These are phyloP conservation scores for Psophocarpus tetragonolobus DNA, from an alignment of 306 rosid species.

Conservation along the genomic window DNA sequence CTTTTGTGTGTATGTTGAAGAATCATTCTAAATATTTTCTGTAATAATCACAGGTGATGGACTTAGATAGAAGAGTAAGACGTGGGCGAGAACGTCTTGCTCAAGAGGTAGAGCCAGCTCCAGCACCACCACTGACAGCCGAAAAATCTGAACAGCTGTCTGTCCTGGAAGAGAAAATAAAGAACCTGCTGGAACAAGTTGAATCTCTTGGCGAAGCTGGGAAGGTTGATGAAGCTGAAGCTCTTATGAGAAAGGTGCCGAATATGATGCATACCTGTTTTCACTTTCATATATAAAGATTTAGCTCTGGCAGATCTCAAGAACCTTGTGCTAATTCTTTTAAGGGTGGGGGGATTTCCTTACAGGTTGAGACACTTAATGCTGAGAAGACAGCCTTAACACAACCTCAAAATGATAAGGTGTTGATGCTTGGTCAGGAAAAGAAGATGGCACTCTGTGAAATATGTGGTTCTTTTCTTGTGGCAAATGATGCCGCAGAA, in stretches of 20 bases:
- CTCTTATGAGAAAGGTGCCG: conserved; percentile 94
- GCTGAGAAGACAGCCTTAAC: conserved; percentile 79
- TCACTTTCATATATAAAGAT: conserved; percentile 6
- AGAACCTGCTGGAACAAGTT: conserved; percentile 95
- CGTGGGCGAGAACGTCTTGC: conserved; percentile 97
- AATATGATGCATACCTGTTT: conserved; percentile 26
- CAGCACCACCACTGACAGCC: conserved; percentile 74
- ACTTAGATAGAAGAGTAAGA: conserved; percentile 95
- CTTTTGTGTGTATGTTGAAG: conserved; percentile 14
- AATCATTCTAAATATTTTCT: conserved; percentile 6
- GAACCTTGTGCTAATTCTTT: background rate
- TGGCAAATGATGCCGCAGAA: conserved; percentile 98
- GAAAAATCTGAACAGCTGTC: conserved; percentile 89
- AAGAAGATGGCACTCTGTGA: conserved; percentile 99
- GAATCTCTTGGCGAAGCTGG: conserved; percentile 99
- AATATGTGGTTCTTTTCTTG: conserved; percentile 97
- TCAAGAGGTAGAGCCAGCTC: conserved; percentile 95
- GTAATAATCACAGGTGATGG: conserved; percentile 72
- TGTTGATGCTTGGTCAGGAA: conserved; percentile 84
- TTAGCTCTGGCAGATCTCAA: background rate
- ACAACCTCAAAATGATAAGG: conserved; percentile 74
- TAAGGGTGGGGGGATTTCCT: background rate
- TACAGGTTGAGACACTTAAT: conserved; percentile 89
- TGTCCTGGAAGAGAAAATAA: conserved; percentile 91
- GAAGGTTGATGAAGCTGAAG: conserved; percentile 99